Evolutionary conservation across 148 eudicot genomes (phyloP).

Genomic region (Camellia granthamiana): DNA sequence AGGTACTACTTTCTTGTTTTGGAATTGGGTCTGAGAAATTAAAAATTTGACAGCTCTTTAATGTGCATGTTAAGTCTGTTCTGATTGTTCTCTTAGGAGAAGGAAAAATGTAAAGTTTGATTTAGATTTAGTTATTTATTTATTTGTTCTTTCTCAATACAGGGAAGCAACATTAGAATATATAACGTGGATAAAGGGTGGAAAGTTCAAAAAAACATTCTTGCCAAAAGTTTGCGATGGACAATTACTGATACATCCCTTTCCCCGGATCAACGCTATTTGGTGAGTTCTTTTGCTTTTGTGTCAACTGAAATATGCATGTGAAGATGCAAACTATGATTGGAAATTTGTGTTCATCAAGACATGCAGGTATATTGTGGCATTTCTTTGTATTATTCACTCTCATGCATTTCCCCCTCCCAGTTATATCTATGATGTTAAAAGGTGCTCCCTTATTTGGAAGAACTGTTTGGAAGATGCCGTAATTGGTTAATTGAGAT

Average conservation of each 20-base stretch:
- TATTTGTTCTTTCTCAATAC: background rate
- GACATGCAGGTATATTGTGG: too few relatives aligned
- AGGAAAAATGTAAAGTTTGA: too few relatives aligned
- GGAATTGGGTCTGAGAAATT: slow-evolving; percentile 6
- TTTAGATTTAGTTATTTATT: background rate
- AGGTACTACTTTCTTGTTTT: slow-evolving; percentile 40
- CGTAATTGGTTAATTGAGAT: too few relatives aligned
- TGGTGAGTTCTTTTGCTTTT: slow-evolving; percentile 39
- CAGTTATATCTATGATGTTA: background rate
- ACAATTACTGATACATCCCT: slow-evolving; percentile 83
- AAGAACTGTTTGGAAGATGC: background rate
- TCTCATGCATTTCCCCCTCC: background rate
- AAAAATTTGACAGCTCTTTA: background rate
- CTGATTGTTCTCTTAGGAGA: background rate
- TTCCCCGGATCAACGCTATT: slow-evolving; percentile 72
- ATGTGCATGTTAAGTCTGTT: background rate
- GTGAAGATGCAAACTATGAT: too few relatives aligned
- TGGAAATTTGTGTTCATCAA: background rate
- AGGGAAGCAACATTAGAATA: slow-evolving; percentile 81
- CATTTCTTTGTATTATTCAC: too few relatives aligned
- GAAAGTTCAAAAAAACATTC: slow-evolving; percentile 73
- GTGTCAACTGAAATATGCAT: too few relatives aligned
- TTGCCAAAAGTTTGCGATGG: slow-evolving; percentile 78
- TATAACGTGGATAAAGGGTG: slow-evolving; percentile 72
- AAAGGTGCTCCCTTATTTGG: slow-evolving; percentile 1